Evolutionary conservation across 225 moss, liverwort and hornwort genomes (phyloP).

Genomic region (Thuidium tamariscinum): DNA sequence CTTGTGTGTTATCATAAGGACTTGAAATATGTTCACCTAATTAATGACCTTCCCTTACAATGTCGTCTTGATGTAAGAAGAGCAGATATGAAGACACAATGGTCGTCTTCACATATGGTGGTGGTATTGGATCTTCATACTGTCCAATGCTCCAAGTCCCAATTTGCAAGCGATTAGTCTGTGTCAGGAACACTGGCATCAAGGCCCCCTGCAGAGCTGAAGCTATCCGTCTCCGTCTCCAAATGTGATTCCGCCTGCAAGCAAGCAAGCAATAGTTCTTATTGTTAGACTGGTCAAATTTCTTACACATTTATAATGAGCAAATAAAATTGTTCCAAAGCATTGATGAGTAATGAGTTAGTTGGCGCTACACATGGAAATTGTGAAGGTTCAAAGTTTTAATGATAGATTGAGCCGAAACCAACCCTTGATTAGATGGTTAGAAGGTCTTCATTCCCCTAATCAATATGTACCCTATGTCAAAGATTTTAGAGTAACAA

Average conservation of each 20-base stretch:
- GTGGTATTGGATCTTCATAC: too few relatives aligned
- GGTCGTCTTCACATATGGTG: background rate
- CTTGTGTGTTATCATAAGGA: background rate
- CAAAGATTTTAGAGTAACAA: background rate
- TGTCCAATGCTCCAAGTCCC: background rate
- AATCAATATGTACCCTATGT: too few relatives aligned
- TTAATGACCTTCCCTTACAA: background rate
- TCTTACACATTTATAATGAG: background rate
- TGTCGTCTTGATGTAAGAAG: background rate
- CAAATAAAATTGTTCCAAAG: background rate
- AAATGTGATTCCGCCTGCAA: background rate
- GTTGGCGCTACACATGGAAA: background rate
- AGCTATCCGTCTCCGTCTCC: background rate
- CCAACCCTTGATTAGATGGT: background rate
- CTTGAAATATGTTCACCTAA: background rate
- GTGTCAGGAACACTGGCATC: constrained; percentile 25
- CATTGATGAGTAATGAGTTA: background rate
- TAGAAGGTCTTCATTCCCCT: background rate
- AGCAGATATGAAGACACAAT: background rate
- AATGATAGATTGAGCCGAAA: background rate
- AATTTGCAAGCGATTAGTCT: background rate
- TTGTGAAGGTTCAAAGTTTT: background rate
- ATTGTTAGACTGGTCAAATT: background rate
- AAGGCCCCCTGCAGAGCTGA: background rate
- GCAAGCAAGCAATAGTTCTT: background rate